Conservation (phyloP, 2,329 filamentous ascomycete species). For the Aspergillaceae sp. region DNA sequence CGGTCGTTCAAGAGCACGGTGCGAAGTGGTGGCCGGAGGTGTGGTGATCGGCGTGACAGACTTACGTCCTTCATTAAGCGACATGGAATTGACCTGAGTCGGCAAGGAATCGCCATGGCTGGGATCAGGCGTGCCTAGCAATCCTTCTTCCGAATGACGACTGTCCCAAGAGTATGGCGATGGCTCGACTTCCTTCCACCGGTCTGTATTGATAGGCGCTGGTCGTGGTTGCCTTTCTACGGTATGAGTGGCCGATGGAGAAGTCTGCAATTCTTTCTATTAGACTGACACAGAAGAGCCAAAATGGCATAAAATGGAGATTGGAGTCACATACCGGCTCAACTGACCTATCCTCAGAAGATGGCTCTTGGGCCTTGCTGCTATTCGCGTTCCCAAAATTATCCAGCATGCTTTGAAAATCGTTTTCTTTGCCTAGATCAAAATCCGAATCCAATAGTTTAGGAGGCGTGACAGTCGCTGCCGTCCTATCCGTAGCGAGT, state of each 20-base stretch:
- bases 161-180: constrained; percentile 47
- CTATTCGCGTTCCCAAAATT: constrained; percentile 30
- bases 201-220: constrained; percentile 39
- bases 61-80: constrained; percentile 12
- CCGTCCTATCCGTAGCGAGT: constrained; percentile 31
- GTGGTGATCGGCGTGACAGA: constrained; percentile 3
- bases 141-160: constrained; percentile 42
- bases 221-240: constrained; percentile 22
- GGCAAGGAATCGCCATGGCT: constrained; percentile 1
- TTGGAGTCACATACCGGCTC: constrained; percentile 14
- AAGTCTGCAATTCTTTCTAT: neutral
- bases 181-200: constrained; percentile 36
- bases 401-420: constrained; percentile 47
- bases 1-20: constrained; percentile 24
- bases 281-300: too few species aligned
- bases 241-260: constrained; percentile 6
- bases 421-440: constrained; percentile 33
- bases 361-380: constrained; percentile 17
- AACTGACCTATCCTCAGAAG: constrained; percentile 13
- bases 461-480: constrained; percentile 44
- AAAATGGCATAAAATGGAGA: too few species aligned
- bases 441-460: constrained; percentile 41
- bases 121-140: constrained; percentile 34
- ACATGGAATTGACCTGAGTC: constrained; percentile 4
- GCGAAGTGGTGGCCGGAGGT: constrained; percentile 20